Evolutionary conservation across 805 yeast species (phyloP).

Genomic region (Metschnikowia bowlesiae): DNA sequence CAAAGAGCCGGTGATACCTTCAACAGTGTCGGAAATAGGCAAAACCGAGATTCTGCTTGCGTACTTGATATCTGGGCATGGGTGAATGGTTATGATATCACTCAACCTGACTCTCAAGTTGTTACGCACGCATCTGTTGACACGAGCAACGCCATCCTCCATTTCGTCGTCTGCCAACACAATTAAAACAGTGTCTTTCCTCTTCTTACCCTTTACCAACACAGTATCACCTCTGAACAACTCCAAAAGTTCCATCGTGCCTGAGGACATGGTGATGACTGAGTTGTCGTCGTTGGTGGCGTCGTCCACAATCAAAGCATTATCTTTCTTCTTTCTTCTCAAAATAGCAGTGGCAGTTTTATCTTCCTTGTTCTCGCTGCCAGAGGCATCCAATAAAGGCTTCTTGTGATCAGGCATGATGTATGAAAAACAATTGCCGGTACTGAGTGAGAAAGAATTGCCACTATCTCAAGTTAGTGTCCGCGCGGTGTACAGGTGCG

Average conservation of each 20-base stretch:
- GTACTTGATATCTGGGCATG: conserved; percentile 97
- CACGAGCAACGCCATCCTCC: conserved; percentile 90
- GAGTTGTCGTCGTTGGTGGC: conserved; percentile 97
- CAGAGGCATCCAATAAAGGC: conserved; percentile 54
- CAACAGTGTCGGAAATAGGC: conserved; percentile 97
- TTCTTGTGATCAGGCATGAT: conserved; percentile 28
- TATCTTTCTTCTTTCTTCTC: conserved; percentile 96
- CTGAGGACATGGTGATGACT: conserved; percentile 89
- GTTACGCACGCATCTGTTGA: conserved; percentile 94
- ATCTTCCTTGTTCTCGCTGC: conserved; percentile 53
- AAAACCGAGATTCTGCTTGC: conserved; percentile 91
- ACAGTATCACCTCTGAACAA: conserved; percentile 98
- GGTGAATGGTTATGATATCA: conserved; percentile 84
- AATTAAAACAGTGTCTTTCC: conserved; percentile 94
- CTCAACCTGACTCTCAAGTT: conserved; percentile 92
- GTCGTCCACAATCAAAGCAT: conserved; percentile 91
- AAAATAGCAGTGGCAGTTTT: conserved; percentile 95
- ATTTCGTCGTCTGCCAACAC: conserved; percentile 95
- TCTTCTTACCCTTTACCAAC: conserved; percentile 93
- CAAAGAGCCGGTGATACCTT: conserved; percentile 93
- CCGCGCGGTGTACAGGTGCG: conserved; percentile 9
- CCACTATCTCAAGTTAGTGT: conserved; percentile 2
- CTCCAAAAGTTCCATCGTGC: conserved; percentile 91
- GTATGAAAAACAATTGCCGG: conserved; percentile 3
- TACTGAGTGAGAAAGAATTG: conserved; percentile 1